Conservation (phyloP, 495 filamentous ascomycete genomes). For the Hyaloscypha bicolor region DNA sequence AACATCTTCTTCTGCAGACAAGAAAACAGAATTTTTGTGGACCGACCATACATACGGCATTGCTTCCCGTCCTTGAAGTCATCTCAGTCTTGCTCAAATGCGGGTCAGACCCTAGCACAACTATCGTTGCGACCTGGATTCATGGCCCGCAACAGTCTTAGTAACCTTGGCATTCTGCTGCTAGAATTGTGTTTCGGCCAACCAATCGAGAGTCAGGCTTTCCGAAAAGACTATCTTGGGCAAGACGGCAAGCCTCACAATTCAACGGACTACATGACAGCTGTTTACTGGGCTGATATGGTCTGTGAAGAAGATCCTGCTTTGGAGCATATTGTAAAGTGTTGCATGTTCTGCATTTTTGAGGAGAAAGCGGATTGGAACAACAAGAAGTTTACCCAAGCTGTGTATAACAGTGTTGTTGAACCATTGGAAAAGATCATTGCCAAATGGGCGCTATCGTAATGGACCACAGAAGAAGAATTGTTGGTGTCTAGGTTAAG, state of each 20-base stretch:
- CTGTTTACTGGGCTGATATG: constrained; percentile 8
- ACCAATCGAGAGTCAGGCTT: constrained; percentile 27
- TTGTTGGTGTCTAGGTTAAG: too few species aligned
- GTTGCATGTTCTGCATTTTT: constrained; percentile 22
- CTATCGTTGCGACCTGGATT: neutral
- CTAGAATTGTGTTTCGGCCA: constrained; percentile 36
- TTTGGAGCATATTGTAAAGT: constrained; percentile 15
- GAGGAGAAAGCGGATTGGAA: constrained; percentile 22
- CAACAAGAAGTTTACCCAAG: constrained; percentile 22
- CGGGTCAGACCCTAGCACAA: too few species aligned
- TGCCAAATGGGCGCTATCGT: constrained; percentile 6
- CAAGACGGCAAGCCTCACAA: constrained; percentile 8
- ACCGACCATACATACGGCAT: constrained; percentile 20
- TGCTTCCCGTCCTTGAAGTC: constrained; percentile 10
- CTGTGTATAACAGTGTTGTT: constrained; percentile 21
- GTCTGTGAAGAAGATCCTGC: constrained; percentile 18
- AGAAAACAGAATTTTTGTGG: constrained; percentile 9
- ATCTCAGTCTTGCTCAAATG: neutral
- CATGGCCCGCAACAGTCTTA: constrained; percentile 13
- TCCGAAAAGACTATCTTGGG: constrained; percentile 2
- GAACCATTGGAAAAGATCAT: constrained; percentile 24
- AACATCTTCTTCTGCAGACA: constrained; percentile 31
- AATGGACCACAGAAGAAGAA: too few species aligned
- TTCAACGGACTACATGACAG: constrained; percentile 8
- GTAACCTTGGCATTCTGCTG: constrained; percentile 30